A percentile compares a stretch with the other conserved stretches of the same genome.
Evolutionary conservation across 164 flowering plant genomes (phyloP).

Genomic region (Protea cynaroides): DNA sequence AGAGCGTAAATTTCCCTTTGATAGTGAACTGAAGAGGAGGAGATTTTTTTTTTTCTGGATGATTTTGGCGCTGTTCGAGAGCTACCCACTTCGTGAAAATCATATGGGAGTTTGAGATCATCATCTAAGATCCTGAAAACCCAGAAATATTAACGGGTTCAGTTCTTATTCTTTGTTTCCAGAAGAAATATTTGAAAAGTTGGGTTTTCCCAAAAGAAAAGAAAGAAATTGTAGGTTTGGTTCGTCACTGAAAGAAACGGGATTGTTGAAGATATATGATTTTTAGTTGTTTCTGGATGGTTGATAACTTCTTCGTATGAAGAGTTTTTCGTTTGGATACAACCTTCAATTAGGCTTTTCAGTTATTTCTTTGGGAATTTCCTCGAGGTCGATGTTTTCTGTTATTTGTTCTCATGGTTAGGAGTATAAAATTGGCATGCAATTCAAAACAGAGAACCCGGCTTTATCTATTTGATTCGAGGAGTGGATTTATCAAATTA

Average conservation of each 20-base stretch:
- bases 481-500: neutral
- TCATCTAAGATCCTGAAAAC: conserved; percentile 11
- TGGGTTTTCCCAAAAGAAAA: neutral
- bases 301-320: neutral
- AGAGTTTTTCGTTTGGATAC: conserved; percentile 1
- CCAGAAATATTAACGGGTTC: neutral
- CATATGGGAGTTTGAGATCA: neutral
- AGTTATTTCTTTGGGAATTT: neutral
- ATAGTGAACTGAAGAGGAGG: conserved; percentile 5
- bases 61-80: conserved; percentile 18
- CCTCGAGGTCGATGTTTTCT: neutral
- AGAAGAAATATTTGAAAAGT: neutral
- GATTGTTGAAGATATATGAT: neutral
- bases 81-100: conserved; percentile 14
- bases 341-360: neutral
- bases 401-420: too few species aligned
- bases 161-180: neutral
- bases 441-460: neutral
- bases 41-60: neutral
- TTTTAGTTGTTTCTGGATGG: neutral
- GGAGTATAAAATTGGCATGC: neutral
- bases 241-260: too few species aligned
- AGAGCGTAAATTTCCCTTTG: neutral
- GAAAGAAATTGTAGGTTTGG: neutral
- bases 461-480: neutral